Conservation (phyloP, 208 protist genomes). For the Porcisia deanei region DNA sequence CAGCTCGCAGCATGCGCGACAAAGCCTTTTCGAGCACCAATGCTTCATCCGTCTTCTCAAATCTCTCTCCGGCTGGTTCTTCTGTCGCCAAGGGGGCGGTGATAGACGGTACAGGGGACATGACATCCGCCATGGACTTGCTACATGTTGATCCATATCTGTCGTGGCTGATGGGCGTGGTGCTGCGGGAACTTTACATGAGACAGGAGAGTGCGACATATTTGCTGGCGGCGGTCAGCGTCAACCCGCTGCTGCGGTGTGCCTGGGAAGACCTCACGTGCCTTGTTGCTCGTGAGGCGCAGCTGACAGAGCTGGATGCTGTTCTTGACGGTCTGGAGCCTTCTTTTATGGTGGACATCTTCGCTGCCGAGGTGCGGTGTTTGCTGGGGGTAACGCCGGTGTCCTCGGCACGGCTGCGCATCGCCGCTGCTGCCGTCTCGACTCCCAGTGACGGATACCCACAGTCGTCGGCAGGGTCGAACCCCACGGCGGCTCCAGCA, state of each 20-base stretch:
- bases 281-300: conserved; percentile 63
- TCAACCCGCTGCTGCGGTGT: conserved; percentile 78
- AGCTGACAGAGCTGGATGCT: conserved; percentile 67
- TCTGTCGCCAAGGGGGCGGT: neutral
- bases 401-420: conserved; percentile 21
- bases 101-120: neutral
- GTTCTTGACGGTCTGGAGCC: conserved; percentile 39
- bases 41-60: conserved; percentile 17
- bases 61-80: conserved; percentile 9
- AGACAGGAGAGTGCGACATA: conserved; percentile 76
- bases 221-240: conserved; percentile 53
- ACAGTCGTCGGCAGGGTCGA: neutral
- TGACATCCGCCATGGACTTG: conserved; percentile 3
- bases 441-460: neutral
- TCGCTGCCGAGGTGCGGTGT: conserved; percentile 57
- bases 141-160: conserved; percentile 70
- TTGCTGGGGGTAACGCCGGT: conserved; percentile 67
- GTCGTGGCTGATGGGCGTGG: conserved; percentile 81
- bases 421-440: conserved; percentile 9
- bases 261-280: conserved; percentile 81
- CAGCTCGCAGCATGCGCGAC: neutral
- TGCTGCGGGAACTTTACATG: conserved; percentile 76
- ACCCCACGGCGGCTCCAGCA: neutral
- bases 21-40: conserved; percentile 2
- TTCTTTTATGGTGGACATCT: conserved; percentile 72